Evolutionary conservation across 805 yeast species (phyloP).

Genomic region (Myxozyma mucilagina): DNA sequence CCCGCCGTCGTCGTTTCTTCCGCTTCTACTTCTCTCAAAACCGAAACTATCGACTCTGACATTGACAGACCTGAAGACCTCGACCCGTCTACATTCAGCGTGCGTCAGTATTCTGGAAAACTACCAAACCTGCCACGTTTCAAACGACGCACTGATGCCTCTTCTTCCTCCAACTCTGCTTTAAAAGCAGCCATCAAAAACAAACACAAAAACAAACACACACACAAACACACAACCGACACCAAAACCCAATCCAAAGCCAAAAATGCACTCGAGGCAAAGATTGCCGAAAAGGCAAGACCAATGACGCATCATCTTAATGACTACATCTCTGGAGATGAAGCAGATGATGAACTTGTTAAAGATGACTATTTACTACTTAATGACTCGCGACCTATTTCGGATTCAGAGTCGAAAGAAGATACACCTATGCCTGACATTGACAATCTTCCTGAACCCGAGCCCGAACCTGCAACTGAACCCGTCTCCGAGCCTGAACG

Average conservation of each 20-base stretch:
- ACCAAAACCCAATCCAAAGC: too few species aligned
- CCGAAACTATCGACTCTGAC: neutral
- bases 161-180: neutral
- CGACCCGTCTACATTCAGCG: neutral
- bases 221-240: too few species aligned
- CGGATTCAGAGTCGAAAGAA: neutral
- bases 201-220: slow-evolving; percentile 2
- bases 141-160: slow-evolving; percentile 26
- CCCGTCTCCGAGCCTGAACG: too few species aligned
- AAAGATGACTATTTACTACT: neutral
- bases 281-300: slow-evolving; percentile 20
- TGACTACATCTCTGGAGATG: slow-evolving; percentile 34
- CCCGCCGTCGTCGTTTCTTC: neutral
- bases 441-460: neutral
- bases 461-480: neutral
- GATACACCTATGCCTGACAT: slow-evolving; percentile 6
- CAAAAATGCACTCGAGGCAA: neutral
- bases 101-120: slow-evolving; percentile 13
- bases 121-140: slow-evolving; percentile 38
- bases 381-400: neutral
- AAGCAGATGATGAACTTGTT: slow-evolving; percentile 16
- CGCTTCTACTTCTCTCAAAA: neutral
- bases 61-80: neutral
- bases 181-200: neutral
- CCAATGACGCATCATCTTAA: slow-evolving; percentile 39